Evolutionary conservation across 2,329 filamentous ascomycete species (phyloP), one percentile per base, ranked within the genome.

Genomic region (Juglanconis juglandina): DNA sequence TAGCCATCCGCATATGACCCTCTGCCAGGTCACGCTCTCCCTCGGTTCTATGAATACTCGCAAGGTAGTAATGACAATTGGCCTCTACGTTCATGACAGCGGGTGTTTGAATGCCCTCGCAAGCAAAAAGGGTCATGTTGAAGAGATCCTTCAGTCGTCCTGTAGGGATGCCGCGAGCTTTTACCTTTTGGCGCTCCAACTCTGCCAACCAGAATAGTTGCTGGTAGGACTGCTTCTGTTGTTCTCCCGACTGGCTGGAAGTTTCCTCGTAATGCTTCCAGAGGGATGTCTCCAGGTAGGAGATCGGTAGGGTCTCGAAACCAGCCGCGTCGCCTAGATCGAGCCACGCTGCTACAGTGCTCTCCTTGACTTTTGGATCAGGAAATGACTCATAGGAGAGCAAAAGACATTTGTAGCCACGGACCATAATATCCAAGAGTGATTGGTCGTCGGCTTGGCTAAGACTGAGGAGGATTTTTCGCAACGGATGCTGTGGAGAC

Each of bases 111-210:
- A 51, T 33, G 8, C 7, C 24, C 47, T 55, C 39, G 34, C 60
- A 55, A 9, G 47, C 41, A 1, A 5, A 6, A 8, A 63, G 61
- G 0, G 61, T 58, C 58, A 48, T 49, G 30, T 56, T 41, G 44
- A 55, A 53, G 3, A 44, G 44, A 0, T 47, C 30, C 51, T 63
- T 48, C 50, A 63, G 17, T 3, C 30, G 42, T 5, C n/a, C 14
- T 8, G 58, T 37, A 8, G 58, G 47, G 1, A 54, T 44, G 11
- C 47, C 51, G 2, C 42, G 55, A n/a, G 58, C 58, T 6, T 55
- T 42, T 1, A 60, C 58, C 51, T 61, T 61, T 14, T 63, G 61
- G n/a, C 61, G 58, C 51, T 63, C 58, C 51, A 63, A 46, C 55
- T 63, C 61, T 4, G 46, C 42, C 33, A 63, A 50, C 34, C 49